A percentile compares a stretch with the other conserved stretches of the same genome.
phyloP scores from a whole-genome alignment of 371 early-diverging fungal species.

The Actinomortierella wolfii region DNA sequence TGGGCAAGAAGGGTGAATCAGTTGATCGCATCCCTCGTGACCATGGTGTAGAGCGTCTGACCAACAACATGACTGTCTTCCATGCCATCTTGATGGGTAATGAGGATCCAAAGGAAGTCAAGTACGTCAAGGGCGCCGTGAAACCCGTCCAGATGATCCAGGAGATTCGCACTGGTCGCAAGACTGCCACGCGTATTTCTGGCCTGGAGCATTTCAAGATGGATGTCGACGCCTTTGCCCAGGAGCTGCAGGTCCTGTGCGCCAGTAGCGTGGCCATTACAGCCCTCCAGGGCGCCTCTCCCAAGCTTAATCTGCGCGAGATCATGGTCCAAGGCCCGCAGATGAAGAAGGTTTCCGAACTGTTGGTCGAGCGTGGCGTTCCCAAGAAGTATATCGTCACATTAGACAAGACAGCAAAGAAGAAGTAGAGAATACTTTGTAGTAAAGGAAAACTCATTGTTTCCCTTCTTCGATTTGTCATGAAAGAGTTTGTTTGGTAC shows the following conservation, averaged over 20 bases:
- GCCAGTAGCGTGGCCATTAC: slow-evolving; percentile 69
- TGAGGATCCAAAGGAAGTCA: slow-evolving; percentile 10
- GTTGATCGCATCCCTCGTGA: slow-evolving; percentile 30
- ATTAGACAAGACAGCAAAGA: slow-evolving; percentile 59
- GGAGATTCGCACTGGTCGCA: slow-evolving; percentile 67
- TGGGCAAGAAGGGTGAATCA: slow-evolving; percentile 30
- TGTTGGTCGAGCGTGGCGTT: slow-evolving; percentile 58
- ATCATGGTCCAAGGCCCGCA: slow-evolving; percentile 82
- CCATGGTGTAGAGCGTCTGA: neutral
- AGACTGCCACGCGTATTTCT: slow-evolving; percentile 65
- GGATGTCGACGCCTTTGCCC: slow-evolving; percentile 65
- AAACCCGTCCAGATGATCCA: slow-evolving; percentile 62
- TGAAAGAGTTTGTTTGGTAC: too few relatives aligned
- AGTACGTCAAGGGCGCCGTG: slow-evolving; percentile 44
- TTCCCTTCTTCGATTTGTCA: too few relatives aligned
- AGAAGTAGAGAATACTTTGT: slow-evolving; percentile 20
- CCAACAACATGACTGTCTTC: too few relatives aligned
- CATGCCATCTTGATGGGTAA: too few relatives aligned
- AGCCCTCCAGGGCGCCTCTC: slow-evolving; percentile 61
- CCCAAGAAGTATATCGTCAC: slow-evolving; percentile 61
- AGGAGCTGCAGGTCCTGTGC: slow-evolving; percentile 64
- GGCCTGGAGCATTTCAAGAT: slow-evolving; percentile 67
- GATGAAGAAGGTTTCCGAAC: slow-evolving; percentile 56
- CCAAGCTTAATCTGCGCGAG: slow-evolving; percentile 61
- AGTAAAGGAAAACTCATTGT: too few relatives aligned